phyloP scores from a whole-genome alignment of 2,329 filamentous ascomycete genomes.

The Claviceps sp. region DNA sequence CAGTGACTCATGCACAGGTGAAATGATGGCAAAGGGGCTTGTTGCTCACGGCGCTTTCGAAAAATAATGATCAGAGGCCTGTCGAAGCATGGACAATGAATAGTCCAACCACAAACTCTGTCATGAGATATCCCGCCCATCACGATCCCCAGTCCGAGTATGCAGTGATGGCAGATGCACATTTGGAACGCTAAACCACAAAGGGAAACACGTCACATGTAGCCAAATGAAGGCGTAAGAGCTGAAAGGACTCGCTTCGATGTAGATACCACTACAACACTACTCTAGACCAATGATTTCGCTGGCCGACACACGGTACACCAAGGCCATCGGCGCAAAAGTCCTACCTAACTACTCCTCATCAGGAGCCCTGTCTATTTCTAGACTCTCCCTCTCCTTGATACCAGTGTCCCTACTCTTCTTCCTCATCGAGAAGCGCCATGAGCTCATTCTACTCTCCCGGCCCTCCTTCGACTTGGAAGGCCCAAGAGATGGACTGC shows the following conservation, averaged over 20 bases:
- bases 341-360: conserved; percentile 12
- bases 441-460: conserved; percentile 36
- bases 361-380: conserved; percentile 29
- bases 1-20: too few species aligned
- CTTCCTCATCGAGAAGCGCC: conserved; percentile 48
- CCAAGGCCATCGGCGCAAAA: neutral
- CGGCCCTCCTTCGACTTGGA: conserved; percentile 31
- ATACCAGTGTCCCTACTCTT: conserved; percentile 34
- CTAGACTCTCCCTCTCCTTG: conserved; percentile 39
- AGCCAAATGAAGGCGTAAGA: neutral
- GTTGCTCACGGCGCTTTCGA: too few species aligned
- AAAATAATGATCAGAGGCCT: too few species aligned
- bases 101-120: neutral
- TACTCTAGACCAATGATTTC: neutral
- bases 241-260: neutral
- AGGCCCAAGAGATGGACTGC: conserved; percentile 42
- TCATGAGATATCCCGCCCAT: neutral
- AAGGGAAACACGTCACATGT: neutral
- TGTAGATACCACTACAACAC: neutral
- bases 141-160: neutral
- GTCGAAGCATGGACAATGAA: neutral
- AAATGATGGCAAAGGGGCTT: too few species aligned
- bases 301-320: neutral
- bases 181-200: neutral
- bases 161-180: neutral